Evolutionary conservation across 441 rosid species (phyloP).

Genomic region (Populus hybrid): DNA sequence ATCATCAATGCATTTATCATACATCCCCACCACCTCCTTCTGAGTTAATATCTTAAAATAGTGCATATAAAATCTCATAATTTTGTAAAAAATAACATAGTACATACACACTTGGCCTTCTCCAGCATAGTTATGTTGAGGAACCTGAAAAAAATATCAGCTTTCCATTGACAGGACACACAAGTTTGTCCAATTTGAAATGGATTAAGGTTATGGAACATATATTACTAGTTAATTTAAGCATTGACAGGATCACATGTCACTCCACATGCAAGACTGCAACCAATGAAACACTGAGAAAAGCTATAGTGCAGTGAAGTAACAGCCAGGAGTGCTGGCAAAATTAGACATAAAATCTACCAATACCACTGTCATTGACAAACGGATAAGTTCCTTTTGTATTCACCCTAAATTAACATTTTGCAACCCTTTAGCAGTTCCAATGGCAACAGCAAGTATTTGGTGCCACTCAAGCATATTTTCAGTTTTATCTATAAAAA

Average conservation of each 20-base stretch:
- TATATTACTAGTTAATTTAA: not conserved
- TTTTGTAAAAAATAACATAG: not conserved
- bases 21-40: not conserved
- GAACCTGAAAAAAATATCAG: not conserved
- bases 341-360: too few species aligned
- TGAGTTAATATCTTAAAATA: not conserved
- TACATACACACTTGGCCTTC: not conserved
- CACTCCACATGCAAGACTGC: not conserved
- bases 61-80: not conserved
- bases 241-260: not conserved
- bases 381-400: not conserved
- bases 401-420: not conserved
- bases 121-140: not conserved
- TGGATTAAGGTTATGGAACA: not conserved
- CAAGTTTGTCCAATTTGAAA: not conserved
- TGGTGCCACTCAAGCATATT: slow-evolving; percentile 53
- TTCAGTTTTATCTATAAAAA: slow-evolving; percentile 31
- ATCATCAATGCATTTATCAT: not conserved
- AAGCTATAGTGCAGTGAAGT: not conserved
- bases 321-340: too few species aligned
- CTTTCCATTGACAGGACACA: not conserved
- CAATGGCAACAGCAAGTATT: slow-evolving; percentile 42
- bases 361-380: too few species aligned
- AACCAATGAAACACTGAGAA: not conserved
- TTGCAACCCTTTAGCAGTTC: slow-evolving; percentile 58